A percentile compares a stretch with the other conserved stretches of the same genome.
phyloP scores from a whole-genome alignment of 2,329 filamentous ascomycete genomes.

The Colletotrichum kahawae region DNA sequence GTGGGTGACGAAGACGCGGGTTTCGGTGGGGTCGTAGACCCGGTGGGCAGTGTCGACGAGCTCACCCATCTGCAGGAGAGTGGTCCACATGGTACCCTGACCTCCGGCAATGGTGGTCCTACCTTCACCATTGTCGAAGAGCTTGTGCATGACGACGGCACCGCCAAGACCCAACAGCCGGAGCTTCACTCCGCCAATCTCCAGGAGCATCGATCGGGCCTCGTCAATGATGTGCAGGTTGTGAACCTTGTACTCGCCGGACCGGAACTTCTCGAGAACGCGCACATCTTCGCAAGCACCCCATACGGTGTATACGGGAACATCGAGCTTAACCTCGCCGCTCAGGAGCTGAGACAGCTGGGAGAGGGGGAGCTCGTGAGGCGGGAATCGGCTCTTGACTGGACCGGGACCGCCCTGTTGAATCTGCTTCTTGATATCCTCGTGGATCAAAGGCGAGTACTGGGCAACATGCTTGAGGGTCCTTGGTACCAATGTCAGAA shows the following conservation, averaged over 20 bases:
- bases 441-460: conserved; percentile 92
- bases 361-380: conserved; percentile 86
- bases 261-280: conserved; percentile 95
- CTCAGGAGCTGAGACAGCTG: conserved; percentile 89
- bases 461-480: conserved; percentile 98
- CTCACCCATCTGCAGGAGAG: conserved; percentile 96
- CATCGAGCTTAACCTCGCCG: conserved; percentile 88
- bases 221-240: conserved; percentile 99
- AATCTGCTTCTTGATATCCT: conserved; percentile 73
- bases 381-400: conserved; percentile 84
- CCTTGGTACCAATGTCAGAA: conserved; percentile 51
- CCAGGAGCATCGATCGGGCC: conserved; percentile 92
- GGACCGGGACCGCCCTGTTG: conserved; percentile 71
- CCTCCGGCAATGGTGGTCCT: conserved; percentile 97
- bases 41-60: conserved; percentile 97
- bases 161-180: conserved; percentile 91
- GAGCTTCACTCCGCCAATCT: conserved; percentile 94
- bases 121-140: conserved; percentile 98
- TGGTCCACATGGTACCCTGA: conserved; percentile 99
- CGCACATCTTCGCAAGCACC: conserved; percentile 98
- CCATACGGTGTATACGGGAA: conserved; percentile 99
- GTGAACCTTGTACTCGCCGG: conserved; percentile 95
- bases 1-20: conserved; percentile 94
- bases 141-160: conserved; percentile 99
- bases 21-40: conserved; percentile 98